These are phyloP conservation scores for Triangularia verruculosa DNA, from an alignment of 2,329 filamentous ascomycete genomes.

Conservation along the genomic window DNA sequence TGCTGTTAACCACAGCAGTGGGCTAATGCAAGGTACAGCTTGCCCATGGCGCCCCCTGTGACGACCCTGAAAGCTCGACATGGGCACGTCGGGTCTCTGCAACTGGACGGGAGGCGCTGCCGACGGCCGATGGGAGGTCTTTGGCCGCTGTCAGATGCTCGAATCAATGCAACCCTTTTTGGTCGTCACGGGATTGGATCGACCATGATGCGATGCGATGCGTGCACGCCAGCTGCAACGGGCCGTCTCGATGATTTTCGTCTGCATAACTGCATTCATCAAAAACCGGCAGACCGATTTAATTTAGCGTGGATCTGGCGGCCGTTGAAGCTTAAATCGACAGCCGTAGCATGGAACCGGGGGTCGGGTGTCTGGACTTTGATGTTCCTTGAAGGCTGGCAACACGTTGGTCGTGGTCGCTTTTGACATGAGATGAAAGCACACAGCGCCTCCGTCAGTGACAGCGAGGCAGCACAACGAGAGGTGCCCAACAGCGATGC, in stretches of 20 bases:
- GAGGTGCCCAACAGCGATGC: slow-evolving; percentile 2
- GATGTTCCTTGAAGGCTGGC: background rate
- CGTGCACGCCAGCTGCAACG: background rate
- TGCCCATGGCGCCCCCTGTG: slow-evolving; percentile 1
- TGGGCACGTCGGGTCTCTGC: background rate
- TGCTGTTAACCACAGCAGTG: slow-evolving; percentile 5
- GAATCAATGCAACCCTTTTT: background rate
- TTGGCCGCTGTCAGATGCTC: background rate
- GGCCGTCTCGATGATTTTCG: slow-evolving; percentile 1
- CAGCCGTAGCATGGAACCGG: too few relatives aligned
- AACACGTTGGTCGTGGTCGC: background rate
- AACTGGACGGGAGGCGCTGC: background rate
- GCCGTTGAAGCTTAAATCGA: slow-evolving; percentile 9
- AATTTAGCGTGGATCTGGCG: slow-evolving; percentile 11
- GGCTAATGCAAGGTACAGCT: slow-evolving; percentile 27
- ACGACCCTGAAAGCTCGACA: background rate
- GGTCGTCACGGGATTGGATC: background rate
- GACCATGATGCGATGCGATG: background rate
- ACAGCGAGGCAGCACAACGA: background rate
- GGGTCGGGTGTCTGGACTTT: background rate
- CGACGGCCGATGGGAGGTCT: background rate
- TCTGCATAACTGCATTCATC: background rate
- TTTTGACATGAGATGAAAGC: background rate
- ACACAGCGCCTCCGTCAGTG: background rate
- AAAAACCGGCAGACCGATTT: background rate